Conservation (phyloP, 257 asterid species). For the Solanum medicagineum region DNA sequence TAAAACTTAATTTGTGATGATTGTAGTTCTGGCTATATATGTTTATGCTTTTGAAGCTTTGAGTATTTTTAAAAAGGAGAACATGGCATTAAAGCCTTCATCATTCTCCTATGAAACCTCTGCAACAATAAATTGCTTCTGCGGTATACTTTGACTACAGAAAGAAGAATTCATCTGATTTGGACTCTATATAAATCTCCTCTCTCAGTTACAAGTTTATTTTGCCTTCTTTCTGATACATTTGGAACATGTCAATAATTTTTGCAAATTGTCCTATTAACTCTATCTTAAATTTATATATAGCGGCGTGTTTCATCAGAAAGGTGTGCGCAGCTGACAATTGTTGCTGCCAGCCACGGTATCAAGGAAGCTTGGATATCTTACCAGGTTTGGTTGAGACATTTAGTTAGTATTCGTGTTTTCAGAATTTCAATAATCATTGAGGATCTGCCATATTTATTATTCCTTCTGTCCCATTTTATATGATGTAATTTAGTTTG, state of each 20-base stretch:
- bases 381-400: conserved; percentile 43
- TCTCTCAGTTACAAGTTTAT: neutral
- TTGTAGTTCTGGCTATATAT: neutral
- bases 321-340: conserved; percentile 92
- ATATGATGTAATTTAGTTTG: neutral
- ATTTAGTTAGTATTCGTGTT: neutral
- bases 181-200: neutral
- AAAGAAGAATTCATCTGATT: neutral
- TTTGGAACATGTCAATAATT: neutral
- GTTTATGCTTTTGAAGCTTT: neutral
- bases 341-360: conserved; percentile 90
- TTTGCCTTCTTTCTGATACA: neutral
- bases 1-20: neutral
- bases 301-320: conserved; percentile 85
- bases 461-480: neutral
- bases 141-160: neutral
- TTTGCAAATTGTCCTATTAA: neutral
- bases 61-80: neutral
- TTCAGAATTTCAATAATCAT: neutral
- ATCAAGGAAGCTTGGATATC: conserved; percentile 99
- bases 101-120: neutral
- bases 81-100: neutral
- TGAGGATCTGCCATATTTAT: neutral
- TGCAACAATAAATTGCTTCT: neutral
- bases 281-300: neutral